Percentiles rank a stretch among this genome's conserved stretches.
Evolutionary conservation across 2,329 filamentous ascomycete species (phyloP).

Genomic region (Monilinia polystroma): DNA sequence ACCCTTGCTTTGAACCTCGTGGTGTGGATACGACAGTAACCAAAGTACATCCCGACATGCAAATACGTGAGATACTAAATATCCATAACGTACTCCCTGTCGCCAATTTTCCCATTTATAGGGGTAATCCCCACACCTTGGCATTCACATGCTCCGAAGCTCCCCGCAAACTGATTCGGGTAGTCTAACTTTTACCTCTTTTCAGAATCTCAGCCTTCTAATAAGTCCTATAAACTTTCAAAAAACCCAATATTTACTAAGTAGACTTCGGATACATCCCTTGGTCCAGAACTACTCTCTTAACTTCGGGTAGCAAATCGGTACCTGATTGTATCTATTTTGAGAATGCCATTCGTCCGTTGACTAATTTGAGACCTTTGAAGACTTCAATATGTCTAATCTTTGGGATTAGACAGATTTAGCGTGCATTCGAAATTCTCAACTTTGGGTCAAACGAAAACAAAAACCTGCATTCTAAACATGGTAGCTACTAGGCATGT

Average conservation of each 20-base stretch:
- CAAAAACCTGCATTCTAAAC: neutral
- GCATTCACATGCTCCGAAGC: slow-evolving; percentile 24
- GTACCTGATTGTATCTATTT: slow-evolving; percentile 9
- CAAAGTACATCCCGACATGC: neutral
- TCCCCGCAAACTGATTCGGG: slow-evolving; percentile 22
- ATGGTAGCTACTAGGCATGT: neutral
- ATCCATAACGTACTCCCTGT: slow-evolving; percentile 7
- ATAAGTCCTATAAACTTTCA: neutral
- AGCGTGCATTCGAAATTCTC: neutral
- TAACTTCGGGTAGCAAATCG: neutral
- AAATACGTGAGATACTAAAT: neutral
- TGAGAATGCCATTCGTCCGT: neutral
- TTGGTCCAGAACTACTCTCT: neutral
- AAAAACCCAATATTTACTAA: neutral
- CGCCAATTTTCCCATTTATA: slow-evolving; percentile 9
- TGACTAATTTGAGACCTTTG: slow-evolving; percentile 10
- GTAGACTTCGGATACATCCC: neutral
- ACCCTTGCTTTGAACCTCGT: neutral
- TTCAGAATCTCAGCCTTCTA: neutral
- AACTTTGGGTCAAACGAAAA: slow-evolving; percentile 14
- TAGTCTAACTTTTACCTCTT: slow-evolving; percentile 1
- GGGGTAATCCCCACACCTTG: slow-evolving; percentile 18
- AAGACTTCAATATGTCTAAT: neutral
- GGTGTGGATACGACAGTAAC: neutral
- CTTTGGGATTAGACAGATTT: neutral